Evolutionary conservation across 2,329 filamentous ascomycete species (phyloP), one percentile per base, ranked within the genome.

Genomic region (Colletotrichum liriopes): DNA sequence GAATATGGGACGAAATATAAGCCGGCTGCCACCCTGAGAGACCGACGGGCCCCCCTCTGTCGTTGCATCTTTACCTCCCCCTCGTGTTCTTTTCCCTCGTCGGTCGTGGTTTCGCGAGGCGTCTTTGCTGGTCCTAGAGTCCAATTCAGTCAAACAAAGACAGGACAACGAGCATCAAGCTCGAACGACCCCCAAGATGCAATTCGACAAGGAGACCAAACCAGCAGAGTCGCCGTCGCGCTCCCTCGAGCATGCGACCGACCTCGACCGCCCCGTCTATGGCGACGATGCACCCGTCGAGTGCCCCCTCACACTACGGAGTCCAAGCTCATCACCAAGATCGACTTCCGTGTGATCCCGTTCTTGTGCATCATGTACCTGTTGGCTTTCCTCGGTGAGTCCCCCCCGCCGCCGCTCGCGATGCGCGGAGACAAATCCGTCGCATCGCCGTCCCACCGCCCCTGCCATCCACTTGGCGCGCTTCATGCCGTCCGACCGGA

Each of bases 301-400:
- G 59, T 88, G 86, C 73, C 88, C 88, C 75, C 86, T 64, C 85
- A 88, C 79, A 90, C 88, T 5, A 90, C 88, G 2, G 92, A 94
- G 83, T 84, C 86, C 74, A 88, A 85, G 77, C 85, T 96, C 71
- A 87, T 94, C 83, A 82, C 86, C 73, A 93, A 91, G 81, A 91
- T 95, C 78, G 69, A 95, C 80, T 79, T 91, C 74, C 90, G 89
- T 75, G 86, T 96, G 63, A 84, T 96, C 64, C 93, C 93, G 0
- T 93, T 92, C 75, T 85, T 96, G 65, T 92, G 90, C 78, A 84
- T 95, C 72, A 85, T 95, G 80, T 94, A 94, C 79, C 82, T 93
- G 51, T 84, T 93, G 60, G 91, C 92, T 47, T 93, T 94, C 77
- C 82, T 94, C 61, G 91, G 83, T 85, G 71, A 71, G 81, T 75